Base-by-base conservation (phyloP, 2,329 filamentous ascomycete genomes). In the Phialemoniopsis sp. region DNA sequence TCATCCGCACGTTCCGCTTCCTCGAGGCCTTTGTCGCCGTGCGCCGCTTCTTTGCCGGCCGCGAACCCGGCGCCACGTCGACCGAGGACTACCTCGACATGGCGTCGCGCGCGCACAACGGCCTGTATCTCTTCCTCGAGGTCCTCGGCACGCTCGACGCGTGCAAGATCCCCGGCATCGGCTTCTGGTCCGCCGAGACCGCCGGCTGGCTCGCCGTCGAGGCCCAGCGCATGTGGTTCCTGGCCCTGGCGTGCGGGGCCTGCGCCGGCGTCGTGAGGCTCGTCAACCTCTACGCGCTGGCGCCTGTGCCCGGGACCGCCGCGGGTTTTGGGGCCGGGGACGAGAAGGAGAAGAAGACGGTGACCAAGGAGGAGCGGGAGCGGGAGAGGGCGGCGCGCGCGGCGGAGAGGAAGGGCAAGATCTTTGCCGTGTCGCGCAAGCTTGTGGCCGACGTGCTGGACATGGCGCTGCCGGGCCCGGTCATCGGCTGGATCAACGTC, bases 151-250 rank as follows among this genome's bases (percentile, higher is more conserved):
- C 86, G 35, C 66, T 80, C 44, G 70, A 84, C 63, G 58, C 69
- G 18, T 47, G 70, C 36, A 54, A 53, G 14, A 55, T 73, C 14
- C 49, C 60, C 32, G 64, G 63, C 38, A 46, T 79, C 45, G 63
- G 73, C 34, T 57, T 77, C 12, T 80, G 82, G 63, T 72, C 70
- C 1, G 50, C 71, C 2, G 70, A 67, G 29, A 53, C 65, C 57
- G 70, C 71, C 13, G 49, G 50, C n/a, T 49, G 46, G 18, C 50
- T 85, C 4, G 67, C 77, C 34, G 44, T 72, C 16, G 80, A 88
- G 59, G 77, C 76, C 1, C 78, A 85, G 60, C 73, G 78, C 38
- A 81, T 85, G 58, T 89, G 85, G 85, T 75, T 87, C 46, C 76
- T 80, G 30, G 73, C 73, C 0, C 62, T 88, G 16, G 62, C 62